Evolutionary conservation across 768 basidiomycete species (phyloP).

Genomic region (Hericium coralloides): DNA sequence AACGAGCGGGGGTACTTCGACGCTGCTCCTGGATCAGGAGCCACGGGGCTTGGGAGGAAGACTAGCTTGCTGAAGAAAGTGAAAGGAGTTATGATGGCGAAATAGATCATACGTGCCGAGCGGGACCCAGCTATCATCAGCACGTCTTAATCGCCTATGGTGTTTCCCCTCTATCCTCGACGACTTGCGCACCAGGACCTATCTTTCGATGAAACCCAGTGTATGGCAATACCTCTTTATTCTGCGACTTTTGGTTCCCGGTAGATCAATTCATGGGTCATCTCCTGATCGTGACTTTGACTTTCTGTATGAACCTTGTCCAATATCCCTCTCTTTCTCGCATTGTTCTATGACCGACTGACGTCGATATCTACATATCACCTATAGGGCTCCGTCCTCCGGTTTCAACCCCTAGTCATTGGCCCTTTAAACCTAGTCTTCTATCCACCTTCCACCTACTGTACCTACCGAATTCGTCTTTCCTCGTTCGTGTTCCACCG

Average conservation of each 20-base stretch:
- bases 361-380: neutral
- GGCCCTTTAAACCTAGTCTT: neutral
- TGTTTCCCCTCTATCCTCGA: no score
- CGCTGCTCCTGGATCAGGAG: neutral
- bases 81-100: conserved; percentile 10
- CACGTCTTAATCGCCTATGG: no score
- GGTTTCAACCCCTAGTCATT: neutral
- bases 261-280: neutral
- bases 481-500: neutral
- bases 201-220: neutral
- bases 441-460: neutral
- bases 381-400: neutral
- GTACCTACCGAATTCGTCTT: neutral
- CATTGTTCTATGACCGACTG: neutral
- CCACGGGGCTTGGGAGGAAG: conserved; percentile 10
- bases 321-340: neutral
- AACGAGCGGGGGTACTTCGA: conserved; percentile 3
- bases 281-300: no score
- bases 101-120: conserved; percentile 1
- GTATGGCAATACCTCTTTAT: neutral
- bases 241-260: neutral
- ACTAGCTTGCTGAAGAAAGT: conserved; percentile 13
- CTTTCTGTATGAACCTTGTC: no score
- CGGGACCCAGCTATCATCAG: neutral
- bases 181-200: neutral